Evolutionary conservation across 352 stramenopile species (phyloP).

Genomic region (Globisporangium mamillatum): DNA sequence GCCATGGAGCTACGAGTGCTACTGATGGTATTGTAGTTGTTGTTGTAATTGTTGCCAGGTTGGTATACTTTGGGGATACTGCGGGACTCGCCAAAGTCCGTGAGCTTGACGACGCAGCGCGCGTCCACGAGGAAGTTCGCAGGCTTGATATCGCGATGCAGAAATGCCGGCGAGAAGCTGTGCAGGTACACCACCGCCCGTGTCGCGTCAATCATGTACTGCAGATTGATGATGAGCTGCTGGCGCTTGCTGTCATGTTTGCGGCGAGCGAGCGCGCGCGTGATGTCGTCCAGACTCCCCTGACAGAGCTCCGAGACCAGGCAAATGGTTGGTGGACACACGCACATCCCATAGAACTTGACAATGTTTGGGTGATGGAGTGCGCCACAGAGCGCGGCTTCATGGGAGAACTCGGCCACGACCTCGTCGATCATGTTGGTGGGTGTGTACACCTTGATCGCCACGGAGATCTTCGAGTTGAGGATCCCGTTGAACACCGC

Average conservation of each 20-base stretch:
- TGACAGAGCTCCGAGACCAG: slow-evolving; percentile 61
- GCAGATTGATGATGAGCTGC: slow-evolving; percentile 46
- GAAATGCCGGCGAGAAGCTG: slow-evolving; percentile 64
- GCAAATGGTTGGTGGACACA: slow-evolving; percentile 71
- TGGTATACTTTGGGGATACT: slow-evolving; percentile 19
- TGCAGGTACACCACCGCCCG: slow-evolving; percentile 68
- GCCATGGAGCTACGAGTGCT: background rate
- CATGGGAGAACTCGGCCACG: slow-evolving; percentile 80
- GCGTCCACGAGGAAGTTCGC: slow-evolving; percentile 63
- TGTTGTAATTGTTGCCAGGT: slow-evolving; percentile 39
- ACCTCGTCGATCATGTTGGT: slow-evolving; percentile 50
- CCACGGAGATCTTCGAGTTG: slow-evolving; percentile 48
- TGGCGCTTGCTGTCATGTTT: slow-evolving; percentile 24
- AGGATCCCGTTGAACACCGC: slow-evolving; percentile 65
- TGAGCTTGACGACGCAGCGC: slow-evolving; percentile 55
- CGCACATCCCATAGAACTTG: slow-evolving; percentile 83
- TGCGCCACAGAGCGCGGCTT: slow-evolving; percentile 66
- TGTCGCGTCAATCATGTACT: slow-evolving; percentile 66
- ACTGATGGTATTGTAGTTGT: slow-evolving; percentile 13
- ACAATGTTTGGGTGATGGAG: slow-evolving; percentile 80
- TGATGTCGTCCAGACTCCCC: slow-evolving; percentile 43
- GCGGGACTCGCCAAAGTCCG: slow-evolving; percentile 58
- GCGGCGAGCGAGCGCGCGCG: slow-evolving; percentile 23
- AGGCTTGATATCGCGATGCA: slow-evolving; percentile 73
- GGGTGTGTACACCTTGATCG: slow-evolving; percentile 80